Conservation (phyloP, 306 rosid species). For the Prunus mume region DNA sequence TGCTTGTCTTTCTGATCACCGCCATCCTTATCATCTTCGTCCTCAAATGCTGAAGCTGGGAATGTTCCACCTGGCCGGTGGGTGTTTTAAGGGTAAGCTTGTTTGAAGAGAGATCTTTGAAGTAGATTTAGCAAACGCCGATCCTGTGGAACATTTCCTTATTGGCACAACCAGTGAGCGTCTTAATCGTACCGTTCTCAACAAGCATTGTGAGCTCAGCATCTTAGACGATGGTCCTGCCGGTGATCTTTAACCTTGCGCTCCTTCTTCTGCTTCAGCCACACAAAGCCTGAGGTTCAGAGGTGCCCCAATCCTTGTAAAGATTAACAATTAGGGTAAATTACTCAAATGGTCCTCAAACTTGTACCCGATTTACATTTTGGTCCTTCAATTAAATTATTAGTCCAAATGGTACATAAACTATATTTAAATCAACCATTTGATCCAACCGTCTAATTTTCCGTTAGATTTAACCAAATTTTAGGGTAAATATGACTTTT, state of each 20-base stretch:
- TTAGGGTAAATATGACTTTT: too few species aligned
- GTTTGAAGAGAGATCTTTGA: not conserved
- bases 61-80: not conserved
- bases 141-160: not conserved
- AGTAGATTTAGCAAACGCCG: not conserved
- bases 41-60: not conserved
- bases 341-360: too few species aligned
- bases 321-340: too few species aligned
- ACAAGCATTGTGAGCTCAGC: conserved; percentile 5
- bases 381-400: too few species aligned
- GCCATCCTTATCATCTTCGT: not conserved
- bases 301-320: not conserved
- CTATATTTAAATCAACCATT: too few species aligned
- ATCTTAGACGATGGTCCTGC: not conserved
- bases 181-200: conserved; percentile 2
- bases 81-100: not conserved
- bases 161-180: not conserved
- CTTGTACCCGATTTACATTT: too few species aligned
- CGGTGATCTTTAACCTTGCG: not conserved
- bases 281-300: not conserved
- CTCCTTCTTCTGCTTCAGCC: conserved; percentile 3
- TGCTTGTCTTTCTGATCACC: not conserved
- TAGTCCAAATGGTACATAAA: too few species aligned
- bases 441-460: too few species aligned
- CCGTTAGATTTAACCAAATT: too few species aligned